These are phyloP conservation scores for Candida hungchunana DNA, from an alignment of 805 yeast genomes.

Conservation along the genomic window DNA sequence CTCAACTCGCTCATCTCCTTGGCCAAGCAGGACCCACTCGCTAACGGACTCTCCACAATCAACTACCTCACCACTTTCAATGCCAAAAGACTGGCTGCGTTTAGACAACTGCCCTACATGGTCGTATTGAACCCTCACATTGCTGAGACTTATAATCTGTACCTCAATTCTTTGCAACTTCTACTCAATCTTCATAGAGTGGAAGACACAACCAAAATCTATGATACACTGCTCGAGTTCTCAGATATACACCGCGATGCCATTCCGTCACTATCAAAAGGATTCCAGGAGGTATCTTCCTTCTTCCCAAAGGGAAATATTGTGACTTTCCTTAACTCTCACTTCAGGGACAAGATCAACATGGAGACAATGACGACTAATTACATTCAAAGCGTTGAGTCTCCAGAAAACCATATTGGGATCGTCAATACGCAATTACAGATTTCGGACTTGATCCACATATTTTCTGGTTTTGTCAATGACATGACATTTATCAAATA, in stretches of 20 bases:
- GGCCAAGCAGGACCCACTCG: constrained; percentile 27
- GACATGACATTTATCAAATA: constrained; percentile 82
- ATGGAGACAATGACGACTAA: constrained; percentile 87
- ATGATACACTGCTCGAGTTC: constrained; percentile 50
- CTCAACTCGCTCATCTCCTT: constrained; percentile 47
- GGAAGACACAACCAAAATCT: constrained; percentile 44
- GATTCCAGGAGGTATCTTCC: constrained; percentile 63
- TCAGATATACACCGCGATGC: constrained; percentile 82
- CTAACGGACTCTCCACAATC: constrained; percentile 47
- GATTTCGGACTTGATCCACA: constrained; percentile 57
- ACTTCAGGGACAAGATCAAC: constrained; percentile 77
- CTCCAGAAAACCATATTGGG: constrained; percentile 49
- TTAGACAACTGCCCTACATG: constrained; percentile 76
- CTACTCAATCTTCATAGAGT: constrained; percentile 38
- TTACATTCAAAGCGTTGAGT: constrained; percentile 60
- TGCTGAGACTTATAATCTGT: constrained; percentile 68
- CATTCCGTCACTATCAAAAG: constrained; percentile 74
- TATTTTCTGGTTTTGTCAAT: constrained; percentile 70
- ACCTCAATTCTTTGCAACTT: constrained; percentile 62
- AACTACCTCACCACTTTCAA: constrained; percentile 55
- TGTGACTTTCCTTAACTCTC: constrained; percentile 64
- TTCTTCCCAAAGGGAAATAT: constrained; percentile 45
- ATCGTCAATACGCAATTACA: constrained; percentile 63
- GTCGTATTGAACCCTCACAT: constrained; percentile 85
- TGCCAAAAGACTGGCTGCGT: constrained; percentile 65